Conservation (phyloP, 106 monocot genomes). For the Apostasia shenzhenica region DNA sequence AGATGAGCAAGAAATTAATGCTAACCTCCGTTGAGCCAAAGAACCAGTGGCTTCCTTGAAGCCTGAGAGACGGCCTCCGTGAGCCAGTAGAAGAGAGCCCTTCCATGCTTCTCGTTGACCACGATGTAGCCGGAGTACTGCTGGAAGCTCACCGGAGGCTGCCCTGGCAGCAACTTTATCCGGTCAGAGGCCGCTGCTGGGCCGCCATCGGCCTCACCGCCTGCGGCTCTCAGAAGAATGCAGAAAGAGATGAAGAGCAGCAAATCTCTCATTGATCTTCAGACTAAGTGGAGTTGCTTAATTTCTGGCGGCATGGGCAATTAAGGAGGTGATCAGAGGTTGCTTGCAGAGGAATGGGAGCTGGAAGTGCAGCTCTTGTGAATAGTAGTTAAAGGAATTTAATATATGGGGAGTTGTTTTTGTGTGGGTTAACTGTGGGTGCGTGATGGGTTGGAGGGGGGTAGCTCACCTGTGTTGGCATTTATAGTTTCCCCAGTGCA, state of each 20-base stretch:
- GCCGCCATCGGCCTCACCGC: not conserved
- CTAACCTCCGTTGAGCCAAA: conserved; percentile 97
- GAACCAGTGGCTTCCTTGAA: conserved; percentile 65
- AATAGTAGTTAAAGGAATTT: not conserved
- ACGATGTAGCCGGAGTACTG: conserved; percentile 91
- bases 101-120: conserved; percentile 62
- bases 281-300: not conserved
- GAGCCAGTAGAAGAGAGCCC: conserved; percentile 96
- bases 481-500: conserved; percentile 19
- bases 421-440: not conserved
- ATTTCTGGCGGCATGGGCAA: conserved; percentile 8
- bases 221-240: not conserved
- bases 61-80: conserved; percentile 55
- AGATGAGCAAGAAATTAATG: not conserved
- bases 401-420: not conserved
- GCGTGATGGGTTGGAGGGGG: conserved; percentile 7
- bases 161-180: conserved; percentile 60
- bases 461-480: conserved; percentile 17
- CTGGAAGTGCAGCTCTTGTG: not conserved
- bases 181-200: conserved; percentile 17
- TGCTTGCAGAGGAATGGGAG: not conserved
- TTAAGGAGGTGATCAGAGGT: not conserved
- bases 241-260: not conserved
- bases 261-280: not conserved
- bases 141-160: conserved; percentile 58